Percentiles rank a stretch among this genome's conserved stretches.
These are phyloP conservation scores for Scytalidium sp. DNA, from an alignment of 2,329 filamentous ascomycete species.

Conservation along the genomic window DNA sequence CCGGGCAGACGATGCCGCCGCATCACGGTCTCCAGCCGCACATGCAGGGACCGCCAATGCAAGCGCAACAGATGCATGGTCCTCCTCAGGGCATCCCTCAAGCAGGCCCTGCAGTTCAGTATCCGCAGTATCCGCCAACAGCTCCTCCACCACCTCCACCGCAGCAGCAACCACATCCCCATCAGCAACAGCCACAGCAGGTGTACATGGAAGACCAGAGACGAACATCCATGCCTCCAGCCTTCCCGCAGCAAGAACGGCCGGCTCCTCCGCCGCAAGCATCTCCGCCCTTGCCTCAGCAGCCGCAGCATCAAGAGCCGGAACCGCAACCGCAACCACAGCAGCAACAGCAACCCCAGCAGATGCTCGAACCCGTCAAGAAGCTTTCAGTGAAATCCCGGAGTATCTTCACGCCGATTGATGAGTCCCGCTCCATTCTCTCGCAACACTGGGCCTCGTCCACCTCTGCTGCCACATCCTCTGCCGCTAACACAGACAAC, in stretches of 20 bases:
- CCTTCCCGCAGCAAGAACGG: slow-evolving; percentile 58
- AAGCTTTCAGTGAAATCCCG: slow-evolving; percentile 50
- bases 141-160: slow-evolving; percentile 17
- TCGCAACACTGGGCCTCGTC: slow-evolving; percentile 77
- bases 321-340: slow-evolving; percentile 39
- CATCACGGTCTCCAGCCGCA: slow-evolving; percentile 32
- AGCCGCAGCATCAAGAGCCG: slow-evolving; percentile 27
- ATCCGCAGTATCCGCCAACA: slow-evolving; percentile 36
- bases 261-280: slow-evolving; percentile 46
- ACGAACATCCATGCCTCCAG: slow-evolving; percentile 69
- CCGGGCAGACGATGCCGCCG: slow-evolving; percentile 20
- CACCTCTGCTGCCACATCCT: slow-evolving; percentile 37
- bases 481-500: neutral
- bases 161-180: slow-evolving; percentile 24
- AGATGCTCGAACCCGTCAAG: slow-evolving; percentile 45
- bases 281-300: slow-evolving; percentile 59
- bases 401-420: slow-evolving; percentile 97
- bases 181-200: slow-evolving; percentile 49
- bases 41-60: slow-evolving; percentile 31
- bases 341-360: slow-evolving; percentile 48
- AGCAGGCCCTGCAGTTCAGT: slow-evolving; percentile 35
- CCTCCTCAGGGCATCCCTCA: slow-evolving; percentile 27
- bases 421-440: slow-evolving; percentile 84
- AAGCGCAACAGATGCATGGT: slow-evolving; percentile 7
- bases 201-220: slow-evolving; percentile 75